Evolutionary conservation across 2,329 filamentous ascomycete genomes (phyloP), one percentile per base, ranked within the genome.

Genomic region (Penicillium olsonii): DNA sequence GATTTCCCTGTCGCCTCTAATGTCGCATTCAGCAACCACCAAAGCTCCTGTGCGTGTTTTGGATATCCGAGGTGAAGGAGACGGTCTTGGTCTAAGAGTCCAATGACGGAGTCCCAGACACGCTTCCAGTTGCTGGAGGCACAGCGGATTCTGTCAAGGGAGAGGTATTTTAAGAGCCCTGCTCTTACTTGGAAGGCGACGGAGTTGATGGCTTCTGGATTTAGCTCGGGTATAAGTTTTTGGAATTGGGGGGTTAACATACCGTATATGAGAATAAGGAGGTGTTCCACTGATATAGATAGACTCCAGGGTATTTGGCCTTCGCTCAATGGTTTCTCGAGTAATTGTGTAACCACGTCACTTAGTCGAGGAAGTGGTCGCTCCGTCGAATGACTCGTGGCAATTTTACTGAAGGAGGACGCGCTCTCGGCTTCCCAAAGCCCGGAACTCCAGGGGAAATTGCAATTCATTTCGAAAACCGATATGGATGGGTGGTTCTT

Each of bases 181-280:
- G 60, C 52, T 39, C 65, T 55, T 4, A 52, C 55, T 33, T 65
- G 62, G 18, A 67, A 67, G 22, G 65, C 63, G 1, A 67, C 56
- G 10, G 64, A 67, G 42, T 60, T 65, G 15, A 67, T 57, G 19
- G 63, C 64, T 67, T 8, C n/a, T n/a, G 10, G 15, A 3, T 14
- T 29, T 38, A 53, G 42, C 15, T 34, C 19, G 3, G 2, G 7
- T 1, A 35, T 40, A 12, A 5, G 1, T 7, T 9, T 8, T 2
- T 31, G 29, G 2, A 6, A 11, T 22, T 14, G 2, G 12, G n/a
- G 4, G 0, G 29, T n/a, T 2, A 20, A 38, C 52, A 34, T 60
- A 65, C 64, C 62, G n/a, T 67, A 67, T 7, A 67, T 66, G 12
- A 66, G 37, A 33, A 67, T 65, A 7, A 67, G 39, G 7, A 66